These are phyloP conservation scores for Polygonum maritimum DNA, from an alignment of 148 eudicot species.

Conservation along the genomic window DNA sequence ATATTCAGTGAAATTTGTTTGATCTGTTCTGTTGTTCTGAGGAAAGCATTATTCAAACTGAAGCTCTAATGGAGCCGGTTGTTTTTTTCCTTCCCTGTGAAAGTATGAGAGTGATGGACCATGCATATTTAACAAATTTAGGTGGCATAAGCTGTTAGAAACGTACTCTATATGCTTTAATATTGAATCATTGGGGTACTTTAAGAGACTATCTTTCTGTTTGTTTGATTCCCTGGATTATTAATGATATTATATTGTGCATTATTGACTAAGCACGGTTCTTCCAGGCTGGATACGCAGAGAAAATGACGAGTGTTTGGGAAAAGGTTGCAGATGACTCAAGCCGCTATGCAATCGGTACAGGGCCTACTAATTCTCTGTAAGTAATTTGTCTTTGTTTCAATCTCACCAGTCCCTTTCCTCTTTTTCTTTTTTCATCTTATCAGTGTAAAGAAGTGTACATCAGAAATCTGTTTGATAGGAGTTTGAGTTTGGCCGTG, in stretches of 20 bases:
- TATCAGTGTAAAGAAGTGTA: slow-evolving; percentile 6
- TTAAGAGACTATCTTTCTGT: not conserved
- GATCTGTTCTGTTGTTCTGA: not conserved
- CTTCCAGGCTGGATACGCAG: slow-evolving; percentile 90
- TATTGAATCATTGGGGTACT: no score
- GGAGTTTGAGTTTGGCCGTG: not conserved
- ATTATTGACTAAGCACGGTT: not conserved
- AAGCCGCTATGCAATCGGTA: slow-evolving; percentile 32
- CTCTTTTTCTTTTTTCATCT: not conserved
- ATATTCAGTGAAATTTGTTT: no score
- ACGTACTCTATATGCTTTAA: no score
- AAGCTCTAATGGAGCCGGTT: not conserved
- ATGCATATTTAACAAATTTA: not conserved
- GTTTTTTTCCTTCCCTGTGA: not conserved
- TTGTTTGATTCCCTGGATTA: not conserved
- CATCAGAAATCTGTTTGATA: not conserved
- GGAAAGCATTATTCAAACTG: not conserved
- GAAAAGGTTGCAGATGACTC: slow-evolving; percentile 87
- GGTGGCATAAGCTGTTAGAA: no score
- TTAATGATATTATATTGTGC: not conserved
- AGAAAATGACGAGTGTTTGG: slow-evolving; percentile 85
- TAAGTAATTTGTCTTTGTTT: not conserved
- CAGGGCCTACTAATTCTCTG: not conserved
- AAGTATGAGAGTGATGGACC: not conserved
- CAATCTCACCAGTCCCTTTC: not conserved